Percentiles rank a stretch among this genome's conserved stretches.
Conservation (phyloP, 257 asterid genomes). For the Vinca minor region DNA sequence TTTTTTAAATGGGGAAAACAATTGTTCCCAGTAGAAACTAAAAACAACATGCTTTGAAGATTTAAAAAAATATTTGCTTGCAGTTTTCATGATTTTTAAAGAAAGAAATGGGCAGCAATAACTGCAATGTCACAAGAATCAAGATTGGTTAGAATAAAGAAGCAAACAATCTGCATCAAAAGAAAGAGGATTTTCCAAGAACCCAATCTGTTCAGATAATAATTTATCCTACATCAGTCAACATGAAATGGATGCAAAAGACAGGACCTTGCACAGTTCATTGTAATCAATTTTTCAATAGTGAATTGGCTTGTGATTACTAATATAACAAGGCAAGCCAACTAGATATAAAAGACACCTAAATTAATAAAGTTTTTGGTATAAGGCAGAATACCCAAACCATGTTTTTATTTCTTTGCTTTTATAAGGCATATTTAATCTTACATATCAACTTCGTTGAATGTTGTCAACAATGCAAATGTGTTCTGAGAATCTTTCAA, state of each 20-base stretch:
- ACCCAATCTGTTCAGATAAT: not conserved
- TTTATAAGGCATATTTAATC: conserved; percentile 12
- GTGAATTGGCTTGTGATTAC: not conserved
- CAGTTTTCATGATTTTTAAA: not conserved
- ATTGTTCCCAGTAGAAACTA: not conserved
- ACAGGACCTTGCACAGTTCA: too few species aligned
- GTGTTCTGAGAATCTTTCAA: conserved; percentile 98
- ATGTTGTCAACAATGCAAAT: conserved; percentile 89
- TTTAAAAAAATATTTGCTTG: not conserved
- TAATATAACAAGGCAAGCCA: not conserved
- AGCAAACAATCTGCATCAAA: not conserved
- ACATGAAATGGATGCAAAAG: too few species aligned
- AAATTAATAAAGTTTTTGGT: conserved; percentile 4
- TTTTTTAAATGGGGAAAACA: not conserved
- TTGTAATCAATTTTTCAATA: too few species aligned
- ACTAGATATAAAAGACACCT: not conserved
- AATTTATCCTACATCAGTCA: not conserved
- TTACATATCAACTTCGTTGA: conserved; percentile 98
- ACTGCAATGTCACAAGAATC: not conserved
- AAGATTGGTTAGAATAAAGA: not conserved
- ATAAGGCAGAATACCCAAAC: not conserved
- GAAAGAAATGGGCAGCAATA: not conserved
- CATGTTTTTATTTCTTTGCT: not conserved
- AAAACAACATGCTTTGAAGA: not conserved
- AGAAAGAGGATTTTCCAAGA: not conserved